phyloP scores from a whole-genome alignment of 345 rosid species.

The Eucalyptus urophylla region DNA sequence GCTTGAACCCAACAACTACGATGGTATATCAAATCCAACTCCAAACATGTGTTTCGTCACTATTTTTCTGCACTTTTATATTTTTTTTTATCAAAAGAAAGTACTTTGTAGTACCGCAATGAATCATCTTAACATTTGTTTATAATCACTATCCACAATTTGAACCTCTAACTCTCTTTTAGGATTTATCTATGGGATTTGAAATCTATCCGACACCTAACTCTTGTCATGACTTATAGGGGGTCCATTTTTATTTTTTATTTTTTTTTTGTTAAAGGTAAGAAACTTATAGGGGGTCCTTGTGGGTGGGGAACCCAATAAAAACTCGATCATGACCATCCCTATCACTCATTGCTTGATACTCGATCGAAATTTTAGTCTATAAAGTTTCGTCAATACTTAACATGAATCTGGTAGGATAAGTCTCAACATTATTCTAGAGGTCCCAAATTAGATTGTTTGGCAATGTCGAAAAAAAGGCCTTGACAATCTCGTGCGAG shows the following conservation, averaged over 20 bases:
- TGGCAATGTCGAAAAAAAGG: not conserved
- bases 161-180: not conserved
- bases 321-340: not conserved
- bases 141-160: accelerated
- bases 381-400: not conserved
- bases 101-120: accelerated
- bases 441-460: not conserved
- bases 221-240: not conserved
- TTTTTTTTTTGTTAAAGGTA: too few relatives aligned
- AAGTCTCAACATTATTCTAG: not conserved
- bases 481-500: not conserved
- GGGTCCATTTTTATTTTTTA: accelerated
- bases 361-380: not conserved
- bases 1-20: not conserved
- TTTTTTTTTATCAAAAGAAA: too few relatives aligned
- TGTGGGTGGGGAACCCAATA: not conserved
- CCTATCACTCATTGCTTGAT: not conserved
- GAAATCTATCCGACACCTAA: not conserved
- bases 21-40: not conserved
- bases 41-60: not conserved
- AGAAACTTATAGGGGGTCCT: not conserved
- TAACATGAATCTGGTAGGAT: not conserved
- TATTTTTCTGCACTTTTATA: not conserved
- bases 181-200: not conserved
- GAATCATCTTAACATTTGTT: not conserved